Evolutionary conservation across 306 rosid species (phyloP).

Genomic region (Oemleria cerasiformis): DNA sequence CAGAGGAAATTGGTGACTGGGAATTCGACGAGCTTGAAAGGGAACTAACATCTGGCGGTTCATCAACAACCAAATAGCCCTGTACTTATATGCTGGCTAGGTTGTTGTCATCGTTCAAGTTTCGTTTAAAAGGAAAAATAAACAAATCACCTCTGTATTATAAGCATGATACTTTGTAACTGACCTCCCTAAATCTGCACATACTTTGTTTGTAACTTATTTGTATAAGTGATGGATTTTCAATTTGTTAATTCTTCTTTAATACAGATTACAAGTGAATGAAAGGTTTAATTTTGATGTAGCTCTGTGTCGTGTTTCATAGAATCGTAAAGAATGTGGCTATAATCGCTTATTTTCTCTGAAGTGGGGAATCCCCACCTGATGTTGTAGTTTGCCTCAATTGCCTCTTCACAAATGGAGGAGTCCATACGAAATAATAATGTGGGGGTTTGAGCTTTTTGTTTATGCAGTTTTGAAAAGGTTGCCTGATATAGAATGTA

Average conservation of each 20-base stretch:
- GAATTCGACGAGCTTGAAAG: constrained; percentile 96
- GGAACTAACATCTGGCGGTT: constrained; percentile 64
- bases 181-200: constrained; percentile 28
- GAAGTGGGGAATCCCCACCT: constrained; percentile 5
- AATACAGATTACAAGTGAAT: constrained; percentile 27
- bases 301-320: not conserved
- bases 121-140: constrained; percentile 1
- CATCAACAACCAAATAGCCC: constrained; percentile 32
- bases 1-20: constrained; percentile 88
- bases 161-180: constrained; percentile 31
- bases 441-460: constrained; percentile 26
- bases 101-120: constrained; percentile 29
- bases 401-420: constrained; percentile 20
- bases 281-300: not conserved
- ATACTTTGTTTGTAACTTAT: constrained; percentile 27
- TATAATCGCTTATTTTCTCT: constrained; percentile 3
- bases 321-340: constrained; percentile 18
- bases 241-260: constrained; percentile 58
- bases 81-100: constrained; percentile 11
- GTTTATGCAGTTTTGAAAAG: constrained; percentile 22
- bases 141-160: constrained; percentile 17
- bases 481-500: constrained; percentile 25
- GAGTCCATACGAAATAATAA: not conserved
- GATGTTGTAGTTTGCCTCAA: constrained; percentile 15
- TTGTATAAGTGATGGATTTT: constrained; percentile 37